Base-by-base conservation (phyloP, 2,329 filamentous ascomycete species). In the Teratosphaeriaceae sp. region DNA sequence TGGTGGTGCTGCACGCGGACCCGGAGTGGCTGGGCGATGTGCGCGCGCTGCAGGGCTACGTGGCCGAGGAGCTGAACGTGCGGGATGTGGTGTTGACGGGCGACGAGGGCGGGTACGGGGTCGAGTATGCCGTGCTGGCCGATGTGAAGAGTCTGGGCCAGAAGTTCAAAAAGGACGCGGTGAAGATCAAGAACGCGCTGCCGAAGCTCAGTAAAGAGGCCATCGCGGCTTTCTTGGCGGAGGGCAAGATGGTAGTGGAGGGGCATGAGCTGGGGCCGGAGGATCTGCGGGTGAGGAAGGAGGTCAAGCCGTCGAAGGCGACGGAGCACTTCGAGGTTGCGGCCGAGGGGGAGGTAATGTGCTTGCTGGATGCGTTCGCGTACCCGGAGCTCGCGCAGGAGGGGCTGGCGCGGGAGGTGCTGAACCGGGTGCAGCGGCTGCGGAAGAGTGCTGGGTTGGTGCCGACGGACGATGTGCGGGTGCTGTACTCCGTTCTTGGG, bases 91-190 rank as follows among this genome's bases (percentile, higher is more conserved):
- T 95, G 9, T 74, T 96, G 41, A 88, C 87, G 2, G 82, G 79
- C 6, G 88, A 97, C 51, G 92, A 97, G 68, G 83, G 80, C 43
- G 86, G 84, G 63, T 96, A 96, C 70, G 86, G 88, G 42, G 88
- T 98, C 35, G 83, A 92, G 61, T 94, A 96, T 69, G 88, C 85
- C 48, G 87, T 90, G 13, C 80, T 78, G 29, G 89, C 88, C 6
- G 92, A 98, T 65, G 96, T 92, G 84, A 88, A 92, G 12, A 84
- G 86, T 2, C 75, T 98, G 13, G 92, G 92, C 52, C 95, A 95
- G 78, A 97, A 97, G 71, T 76, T 97, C 55, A 94, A 94, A 75
- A 96, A 95, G 68, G 89, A 96, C 58, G 86, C 88, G 52, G 80
- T 82, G 52, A 87, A 84, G 62, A 88, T 97, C 54, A 94, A 94